Evolutionary conservation across 768 basidiomycete genomes (phyloP).

Genomic region (Agaricus subrufescens): DNA sequence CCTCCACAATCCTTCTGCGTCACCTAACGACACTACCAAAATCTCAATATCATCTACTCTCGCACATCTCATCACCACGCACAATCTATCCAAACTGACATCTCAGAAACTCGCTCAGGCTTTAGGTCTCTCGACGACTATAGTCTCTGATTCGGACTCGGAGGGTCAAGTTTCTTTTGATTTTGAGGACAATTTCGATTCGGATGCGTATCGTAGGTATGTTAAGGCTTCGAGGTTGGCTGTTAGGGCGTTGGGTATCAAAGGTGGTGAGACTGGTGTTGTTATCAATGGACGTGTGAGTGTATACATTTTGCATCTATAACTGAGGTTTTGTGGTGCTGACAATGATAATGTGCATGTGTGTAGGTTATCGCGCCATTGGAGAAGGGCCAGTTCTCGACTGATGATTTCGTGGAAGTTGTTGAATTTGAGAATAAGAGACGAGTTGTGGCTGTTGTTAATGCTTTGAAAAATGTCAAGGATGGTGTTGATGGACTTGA

Average conservation of each 20-base stretch:
- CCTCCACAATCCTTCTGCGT: conserved; percentile 58
- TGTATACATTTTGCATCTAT: conserved; percentile 5
- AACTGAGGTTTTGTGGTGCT: not conserved
- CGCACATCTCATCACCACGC: conserved; percentile 42
- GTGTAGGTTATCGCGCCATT: conserved; percentile 77
- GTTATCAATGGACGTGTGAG: conserved; percentile 83
- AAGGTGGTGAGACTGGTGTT: conserved; percentile 57
- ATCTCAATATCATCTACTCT: conserved; percentile 39
- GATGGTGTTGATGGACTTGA: conserved; percentile 25
- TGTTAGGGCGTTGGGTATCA: conserved; percentile 50
- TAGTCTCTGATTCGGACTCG: conserved; percentile 6
- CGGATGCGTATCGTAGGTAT: conserved; percentile 35
- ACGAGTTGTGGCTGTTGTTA: conserved; percentile 63
- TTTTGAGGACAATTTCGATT: conserved; percentile 22
- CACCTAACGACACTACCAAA: conserved; percentile 13
- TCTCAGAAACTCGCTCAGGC: conserved; percentile 35
- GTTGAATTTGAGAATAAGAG: conserved; percentile 71
- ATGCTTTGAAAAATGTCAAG: conserved; percentile 54
- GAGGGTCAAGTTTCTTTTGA: conserved; percentile 35
- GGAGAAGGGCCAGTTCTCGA: conserved; percentile 47
- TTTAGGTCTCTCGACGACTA: not conserved
- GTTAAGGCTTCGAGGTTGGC: conserved; percentile 42
- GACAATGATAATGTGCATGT: not conserved
- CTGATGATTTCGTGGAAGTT: conserved; percentile 70
- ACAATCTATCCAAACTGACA: conserved; percentile 32